Percentiles rank a stretch among this genome's conserved stretches.
These are phyloP conservation scores for Cafeteria roenbergensis DNA, from an alignment of 108 stramenopile species.

Conservation along the genomic window DNA sequence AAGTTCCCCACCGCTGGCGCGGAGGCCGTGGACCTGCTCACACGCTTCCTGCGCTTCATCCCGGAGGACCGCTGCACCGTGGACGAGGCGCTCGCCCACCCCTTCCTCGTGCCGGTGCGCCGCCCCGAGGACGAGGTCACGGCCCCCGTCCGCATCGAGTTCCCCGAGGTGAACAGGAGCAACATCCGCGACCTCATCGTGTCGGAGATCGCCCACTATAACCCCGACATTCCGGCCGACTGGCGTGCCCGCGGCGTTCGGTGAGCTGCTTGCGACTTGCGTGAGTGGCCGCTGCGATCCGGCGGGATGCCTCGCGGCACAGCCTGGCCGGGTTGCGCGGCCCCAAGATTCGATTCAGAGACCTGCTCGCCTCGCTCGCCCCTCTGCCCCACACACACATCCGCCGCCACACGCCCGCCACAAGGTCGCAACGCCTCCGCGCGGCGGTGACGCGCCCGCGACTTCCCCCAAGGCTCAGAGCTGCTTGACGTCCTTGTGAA, in stretches of 20 bases:
- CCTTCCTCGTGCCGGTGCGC: constrained; percentile 27
- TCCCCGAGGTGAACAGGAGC: background rate
- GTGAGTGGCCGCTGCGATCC: too few relatives aligned
- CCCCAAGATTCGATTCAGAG: too few relatives aligned
- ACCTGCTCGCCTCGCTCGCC: too few relatives aligned
- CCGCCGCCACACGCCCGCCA: too few relatives aligned
- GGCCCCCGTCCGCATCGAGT: background rate
- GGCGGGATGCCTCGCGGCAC: too few relatives aligned
- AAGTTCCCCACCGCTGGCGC: constrained; percentile 28
- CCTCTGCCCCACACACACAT: too few relatives aligned
- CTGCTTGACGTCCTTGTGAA: too few relatives aligned
- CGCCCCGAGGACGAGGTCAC: background rate
- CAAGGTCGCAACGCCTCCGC: too few relatives aligned
- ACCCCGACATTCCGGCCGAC: constrained; percentile 1
- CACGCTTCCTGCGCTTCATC: constrained; percentile 33
- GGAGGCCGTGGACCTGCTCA: constrained; percentile 31
- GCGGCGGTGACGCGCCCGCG: too few relatives aligned
- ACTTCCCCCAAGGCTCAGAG: too few relatives aligned
- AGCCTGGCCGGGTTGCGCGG: too few relatives aligned
- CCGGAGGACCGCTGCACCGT: constrained; percentile 34
- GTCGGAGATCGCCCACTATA: background rate
- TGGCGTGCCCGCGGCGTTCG: background rate
- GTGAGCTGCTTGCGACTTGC: too few relatives aligned
- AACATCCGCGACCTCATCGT: background rate
- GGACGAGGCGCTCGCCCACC: constrained; percentile 32